These are phyloP conservation scores for Fusarium verticillioides DNA, from an alignment of 2,329 filamentous ascomycete genomes.

Conservation along the genomic window DNA sequence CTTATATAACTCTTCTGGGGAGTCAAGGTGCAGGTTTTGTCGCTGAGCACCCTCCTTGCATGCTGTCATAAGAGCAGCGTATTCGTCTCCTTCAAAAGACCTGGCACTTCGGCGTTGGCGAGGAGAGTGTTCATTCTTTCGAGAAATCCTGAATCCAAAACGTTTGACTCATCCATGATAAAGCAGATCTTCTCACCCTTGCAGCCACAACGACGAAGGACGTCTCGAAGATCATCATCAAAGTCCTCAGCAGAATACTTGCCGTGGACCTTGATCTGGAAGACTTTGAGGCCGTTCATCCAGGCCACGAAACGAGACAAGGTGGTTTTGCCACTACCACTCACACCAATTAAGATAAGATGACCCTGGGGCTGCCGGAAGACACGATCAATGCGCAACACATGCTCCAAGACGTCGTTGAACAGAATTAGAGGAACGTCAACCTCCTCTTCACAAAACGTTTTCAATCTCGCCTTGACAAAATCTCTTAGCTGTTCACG, in stretches of 20 bases:
- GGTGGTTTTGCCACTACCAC: slow-evolving; percentile 98
- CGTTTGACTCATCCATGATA: slow-evolving; percentile 99
- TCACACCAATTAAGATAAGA: slow-evolving; percentile 97
- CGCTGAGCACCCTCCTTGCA: slow-evolving; percentile 98
- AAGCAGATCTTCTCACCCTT: slow-evolving; percentile 99
- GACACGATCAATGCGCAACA: slow-evolving; percentile 96
- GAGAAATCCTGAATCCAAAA: slow-evolving; percentile 97
- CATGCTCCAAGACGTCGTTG: slow-evolving; percentile 98
- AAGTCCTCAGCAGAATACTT: slow-evolving; percentile 99
- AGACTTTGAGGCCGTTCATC: slow-evolving; percentile 99
- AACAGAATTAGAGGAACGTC: slow-evolving; percentile 99
- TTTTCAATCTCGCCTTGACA: slow-evolving; percentile 95
- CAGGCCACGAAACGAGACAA: slow-evolving; percentile 97
- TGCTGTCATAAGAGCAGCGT: slow-evolving; percentile 97
- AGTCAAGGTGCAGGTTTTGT: slow-evolving; percentile 94
- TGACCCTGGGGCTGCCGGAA: slow-evolving; percentile 99
- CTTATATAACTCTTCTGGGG: slow-evolving; percentile 99
- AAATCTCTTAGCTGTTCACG: slow-evolving; percentile 96
- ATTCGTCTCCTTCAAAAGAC: slow-evolving; percentile 98
- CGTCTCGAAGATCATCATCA: slow-evolving; percentile 94
- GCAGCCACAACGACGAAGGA: slow-evolving; percentile 92
- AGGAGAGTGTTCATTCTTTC: slow-evolving; percentile 99
- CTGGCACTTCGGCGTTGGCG: slow-evolving; percentile 98
- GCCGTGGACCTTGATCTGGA: slow-evolving; percentile 99
- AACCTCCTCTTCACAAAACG: slow-evolving; percentile 99